Base-by-base conservation (phyloP, 2,329 filamentous ascomycete genomes). In the Fusarium armeniacum region DNA sequence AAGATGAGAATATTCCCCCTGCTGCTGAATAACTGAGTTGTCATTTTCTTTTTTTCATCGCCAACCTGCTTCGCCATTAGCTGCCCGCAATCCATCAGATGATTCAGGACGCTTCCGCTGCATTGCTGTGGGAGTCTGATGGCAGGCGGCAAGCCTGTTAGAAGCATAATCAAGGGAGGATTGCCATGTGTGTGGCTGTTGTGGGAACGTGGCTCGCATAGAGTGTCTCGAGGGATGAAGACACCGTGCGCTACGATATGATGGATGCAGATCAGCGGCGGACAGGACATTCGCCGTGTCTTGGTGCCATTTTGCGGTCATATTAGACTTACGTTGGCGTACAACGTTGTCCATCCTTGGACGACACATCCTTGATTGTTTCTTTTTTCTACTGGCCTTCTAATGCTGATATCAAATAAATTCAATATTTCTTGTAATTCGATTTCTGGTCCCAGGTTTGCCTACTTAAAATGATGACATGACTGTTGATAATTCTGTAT, bases 371-470 rank as follows among this genome's bases (percentile, higher is more conserved):
- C 75, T 76, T 76, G 75, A 76, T 76, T 76, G 75, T 76, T 81
- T 81, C 82, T 78, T 80, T 85, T 81, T 84, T 83, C 78, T 88
- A 87, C 81, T 87, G 83, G 81, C 83, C 83, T 87, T 87, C 82
- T 88, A 88, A 88, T 88, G 84, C 85, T 86, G 83, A 87, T 86
- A 87, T 86, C 83, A 83, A 81, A 82, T 81, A 81, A 80, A 80
- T 82, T 81, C 75, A 78, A 78, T 73, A 74, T 67, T 75, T 74
- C 63, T 75, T 75, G 69, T 74, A 68, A 57, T 70, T 59, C 43
- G 30, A 62, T 12, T 33, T 16, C 12, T n/a, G 32, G 28, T 46
- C 32, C 12, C 28, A 46, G 22, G 28, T 22, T 30, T 3, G 18
- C 18, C 8, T 32, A 9, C 15, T 18, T 6, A 45, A n/a, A 20